phyloP scores from a whole-genome alignment of 441 rosid species.

The Populus trichocarpa region DNA sequence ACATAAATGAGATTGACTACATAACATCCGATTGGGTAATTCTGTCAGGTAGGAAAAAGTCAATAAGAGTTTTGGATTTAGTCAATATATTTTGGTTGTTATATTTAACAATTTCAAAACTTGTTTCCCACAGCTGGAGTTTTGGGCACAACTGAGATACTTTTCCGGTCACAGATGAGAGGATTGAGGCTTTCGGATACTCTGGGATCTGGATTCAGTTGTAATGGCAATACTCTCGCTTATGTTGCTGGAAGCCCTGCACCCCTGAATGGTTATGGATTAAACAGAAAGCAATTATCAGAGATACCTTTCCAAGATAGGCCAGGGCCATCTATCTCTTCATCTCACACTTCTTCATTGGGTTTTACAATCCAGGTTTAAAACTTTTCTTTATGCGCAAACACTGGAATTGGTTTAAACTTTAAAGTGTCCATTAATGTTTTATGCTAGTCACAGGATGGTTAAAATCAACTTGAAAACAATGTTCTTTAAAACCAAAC shows the following conservation, averaged over 20 bases:
- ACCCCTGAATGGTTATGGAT: slow-evolving; percentile 38
- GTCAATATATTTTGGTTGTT: neutral
- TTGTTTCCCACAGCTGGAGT: slow-evolving; percentile 35
- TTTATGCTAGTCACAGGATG: neutral
- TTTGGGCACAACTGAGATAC: slow-evolving; percentile 42
- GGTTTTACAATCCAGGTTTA: slow-evolving; percentile 47
- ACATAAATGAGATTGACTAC: slow-evolving; percentile 33
- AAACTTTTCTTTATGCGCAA: neutral
- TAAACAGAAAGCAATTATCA: slow-evolving; percentile 25
- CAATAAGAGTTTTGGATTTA: neutral
- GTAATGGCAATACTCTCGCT: slow-evolving; percentile 43
- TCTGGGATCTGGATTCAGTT: slow-evolving; percentile 43
- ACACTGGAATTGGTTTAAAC: neutral
- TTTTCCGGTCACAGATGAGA: slow-evolving; percentile 40
- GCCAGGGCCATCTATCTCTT: slow-evolving; percentile 49
- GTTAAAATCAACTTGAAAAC: neutral
- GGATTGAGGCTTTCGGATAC: slow-evolving; percentile 35
- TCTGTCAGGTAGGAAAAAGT: slow-evolving; percentile 32
- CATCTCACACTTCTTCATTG: slow-evolving; percentile 37
- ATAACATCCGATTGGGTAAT: slow-evolving; percentile 42
- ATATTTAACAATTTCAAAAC: neutral
- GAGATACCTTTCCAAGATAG: slow-evolving; percentile 29
- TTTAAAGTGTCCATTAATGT: neutral
- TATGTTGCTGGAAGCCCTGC: slow-evolving; percentile 41
- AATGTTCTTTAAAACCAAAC: too few relatives aligned